These are phyloP conservation scores for Pogostemon cablin DNA, from an alignment of 257 asterid species.

Conservation along the genomic window DNA sequence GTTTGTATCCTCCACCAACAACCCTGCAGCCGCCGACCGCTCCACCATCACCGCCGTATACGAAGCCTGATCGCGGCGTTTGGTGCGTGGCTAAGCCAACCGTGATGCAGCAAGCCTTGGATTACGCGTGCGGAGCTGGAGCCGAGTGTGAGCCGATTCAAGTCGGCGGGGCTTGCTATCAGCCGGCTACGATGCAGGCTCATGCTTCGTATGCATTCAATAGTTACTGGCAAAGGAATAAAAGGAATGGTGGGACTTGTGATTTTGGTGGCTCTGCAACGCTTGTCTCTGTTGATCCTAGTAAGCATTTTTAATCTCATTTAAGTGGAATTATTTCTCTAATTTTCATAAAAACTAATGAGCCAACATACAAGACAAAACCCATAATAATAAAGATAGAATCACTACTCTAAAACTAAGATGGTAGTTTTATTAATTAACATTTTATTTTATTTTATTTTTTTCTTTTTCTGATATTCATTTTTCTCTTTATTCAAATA, in stretches of 20 bases:
- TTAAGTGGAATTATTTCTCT: too few species aligned
- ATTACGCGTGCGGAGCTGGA: conserved; percentile 43
- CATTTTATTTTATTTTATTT: too few species aligned
- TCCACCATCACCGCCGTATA: conserved; percentile 16
- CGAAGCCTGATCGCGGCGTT: conserved; percentile 21
- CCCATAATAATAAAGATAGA: too few species aligned
- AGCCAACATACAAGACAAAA: too few species aligned
- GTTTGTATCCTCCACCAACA: conserved; percentile 36
- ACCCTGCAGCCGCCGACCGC: too few species aligned
- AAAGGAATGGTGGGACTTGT: conserved; percentile 41
- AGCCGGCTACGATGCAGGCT: conserved; percentile 37
- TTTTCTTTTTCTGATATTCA: too few species aligned
- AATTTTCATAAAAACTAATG: too few species aligned
- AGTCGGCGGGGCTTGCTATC: conserved; percentile 36
- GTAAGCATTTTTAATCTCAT: conserved; percentile 26
- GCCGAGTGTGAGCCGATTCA: conserved; percentile 40
- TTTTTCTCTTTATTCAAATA: too few species aligned
- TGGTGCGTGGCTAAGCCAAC: conserved; percentile 48
- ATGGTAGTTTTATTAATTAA: too few species aligned
- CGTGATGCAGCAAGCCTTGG: conserved; percentile 39
- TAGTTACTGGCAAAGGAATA: conserved; percentile 45
- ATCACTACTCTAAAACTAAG: too few species aligned
- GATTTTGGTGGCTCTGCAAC: conserved; percentile 45
- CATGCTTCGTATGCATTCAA: conserved; percentile 47
- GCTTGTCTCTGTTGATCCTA: conserved; percentile 39